Base-by-base conservation (phyloP, 768 basidiomycete genomes). In the Boletus pseudo-olivaceus region DNA sequence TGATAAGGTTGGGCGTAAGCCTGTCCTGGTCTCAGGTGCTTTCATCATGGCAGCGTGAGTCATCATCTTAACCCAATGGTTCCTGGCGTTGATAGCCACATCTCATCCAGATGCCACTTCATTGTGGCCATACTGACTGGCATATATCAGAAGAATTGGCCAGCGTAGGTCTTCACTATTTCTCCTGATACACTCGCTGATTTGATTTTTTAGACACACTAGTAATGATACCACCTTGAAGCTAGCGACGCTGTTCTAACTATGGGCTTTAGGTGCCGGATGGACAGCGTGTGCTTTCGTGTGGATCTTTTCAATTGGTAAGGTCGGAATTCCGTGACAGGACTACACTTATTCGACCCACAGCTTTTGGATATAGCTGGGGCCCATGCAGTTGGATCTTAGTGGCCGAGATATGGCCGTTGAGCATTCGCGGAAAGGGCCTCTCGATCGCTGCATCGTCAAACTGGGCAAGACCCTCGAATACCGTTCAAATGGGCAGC, bases 341-440 rank as follows among this genome's bases (percentile, higher is more conserved):
- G 6, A 15, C 20, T 35, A 39, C 15, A 52, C 41, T 47, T 14
- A 40, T 47, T n/a, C 37, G 26, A 15, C 11, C 40, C 14, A 33
- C 42, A 79, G 81, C 72, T 5, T 88, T 88, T 62, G 88, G 88
- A 43, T 89, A 87, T 62, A 84, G 82, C 53, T 91, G 88, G 88
- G 88, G 83, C 72, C 86, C 87, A 12, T 85, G 85, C 62, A 77
- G 85, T 11, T 90, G 88, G 88, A 87, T 90, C 67, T 72, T 89
- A 38, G 82, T 87, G 11, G 83, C 88, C 9, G 87, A 89, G 72
- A 87, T 86, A 47, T 86, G 82, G 82, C 84, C 85, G 14, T 66
- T 88, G 61, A 83, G 81, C 55, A 80, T 88, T 54, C 82, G 88
- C 52, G 84, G 86, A 49, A 89, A 89, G 72, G 88, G 87, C 41